Evolutionary conservation across 805 yeast species (phyloP), one percentile per base, ranked within the genome.

Genomic region (Teunomyces pallodes): DNA sequence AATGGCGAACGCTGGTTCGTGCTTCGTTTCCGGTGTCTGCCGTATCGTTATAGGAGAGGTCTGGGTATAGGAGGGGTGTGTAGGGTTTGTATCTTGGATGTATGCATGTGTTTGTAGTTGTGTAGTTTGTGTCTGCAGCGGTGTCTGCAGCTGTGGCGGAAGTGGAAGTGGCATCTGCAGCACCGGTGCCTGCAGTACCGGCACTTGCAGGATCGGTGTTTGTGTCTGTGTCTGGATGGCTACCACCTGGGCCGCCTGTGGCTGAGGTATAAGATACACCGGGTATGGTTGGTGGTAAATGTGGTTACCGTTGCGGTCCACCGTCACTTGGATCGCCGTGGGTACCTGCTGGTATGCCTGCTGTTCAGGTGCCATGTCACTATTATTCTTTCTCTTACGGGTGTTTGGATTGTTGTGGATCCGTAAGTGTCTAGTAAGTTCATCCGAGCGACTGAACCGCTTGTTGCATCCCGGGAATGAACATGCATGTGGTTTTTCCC

Each of bases 401-500:
- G 86, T 80, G 46, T 82, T 81, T 13, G 90, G 87, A 55, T 85
- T 85, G 20, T 83, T 81, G 62, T 86, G 91, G 49, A 85, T 86
- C 50, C 90, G 72, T 43, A 80, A 71, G 62, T 86, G 92, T 60
- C 92, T 75, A 10, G 90, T 86, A 45, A 86, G 69, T 60, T 86
- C 92, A 63, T 86, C 92, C 28, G 85, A 80, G 48, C 92, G 69
- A 42, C 86, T 78, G 58, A 86, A 86, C 50, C 77, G 73, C 66
- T 86, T 86, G 48, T 75, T 70, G 62, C 92, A 86, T 0, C 87
- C 87, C 0, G 86, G 86, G 54, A 76, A 86, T 26, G 82, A 77
- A 65, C 91, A 86, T n/a, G 77, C 78, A 63, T 86, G 90, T 3
- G 92, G 92, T 61, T 83, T 85, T 59, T 86, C 91, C 24, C 92